Percentiles rank a stretch among this genome's conserved stretches.
These are phyloP conservation scores for Chaetomium globosum DNA, from an alignment of 2,329 filamentous ascomycete genomes.

Conservation along the genomic window DNA sequence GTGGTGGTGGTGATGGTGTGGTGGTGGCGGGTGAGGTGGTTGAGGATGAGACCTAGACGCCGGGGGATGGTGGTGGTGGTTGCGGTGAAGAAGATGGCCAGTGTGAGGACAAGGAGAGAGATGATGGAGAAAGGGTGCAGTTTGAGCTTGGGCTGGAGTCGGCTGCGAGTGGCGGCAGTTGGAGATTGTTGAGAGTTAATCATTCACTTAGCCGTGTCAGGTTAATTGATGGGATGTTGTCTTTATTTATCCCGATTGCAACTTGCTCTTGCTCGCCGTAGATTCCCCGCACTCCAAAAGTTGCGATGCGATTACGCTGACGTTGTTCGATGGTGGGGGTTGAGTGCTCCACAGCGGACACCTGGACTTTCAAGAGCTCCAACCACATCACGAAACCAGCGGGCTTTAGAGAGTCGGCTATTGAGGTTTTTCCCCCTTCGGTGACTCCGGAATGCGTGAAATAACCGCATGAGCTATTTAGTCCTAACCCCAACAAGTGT, in stretches of 20 bases:
- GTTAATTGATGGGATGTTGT: constrained; percentile 3
- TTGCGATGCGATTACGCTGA: constrained; percentile 17
- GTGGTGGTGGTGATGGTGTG: not conserved
- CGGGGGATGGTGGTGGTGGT: constrained; percentile 2
- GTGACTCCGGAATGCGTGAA: not conserved
- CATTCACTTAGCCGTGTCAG: constrained; percentile 3
- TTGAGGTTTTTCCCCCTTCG: not conserved
- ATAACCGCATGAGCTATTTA: not conserved
- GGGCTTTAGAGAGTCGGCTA: not conserved
- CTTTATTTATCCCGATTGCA: not conserved
- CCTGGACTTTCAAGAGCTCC: not conserved
- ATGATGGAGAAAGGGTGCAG: not conserved
- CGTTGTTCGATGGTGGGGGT: constrained; percentile 4
- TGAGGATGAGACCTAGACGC: constrained; percentile 19
- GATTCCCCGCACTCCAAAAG: not conserved
- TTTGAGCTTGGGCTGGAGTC: not conserved
- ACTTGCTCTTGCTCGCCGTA: constrained; percentile 4
- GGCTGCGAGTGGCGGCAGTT: not conserved
- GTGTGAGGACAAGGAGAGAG: constrained; percentile 10
- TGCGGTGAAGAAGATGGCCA: constrained; percentile 19
- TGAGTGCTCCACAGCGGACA: constrained; percentile 3
- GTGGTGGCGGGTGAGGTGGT: constrained; percentile 16
- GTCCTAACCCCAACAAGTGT: too few relatives aligned
- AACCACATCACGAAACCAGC: not conserved
- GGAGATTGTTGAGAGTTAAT: not conserved